These are phyloP conservation scores for Golubevia sp. DNA, from an alignment of 1,284 basidiomycete genomes.

Conservation along the genomic window DNA sequence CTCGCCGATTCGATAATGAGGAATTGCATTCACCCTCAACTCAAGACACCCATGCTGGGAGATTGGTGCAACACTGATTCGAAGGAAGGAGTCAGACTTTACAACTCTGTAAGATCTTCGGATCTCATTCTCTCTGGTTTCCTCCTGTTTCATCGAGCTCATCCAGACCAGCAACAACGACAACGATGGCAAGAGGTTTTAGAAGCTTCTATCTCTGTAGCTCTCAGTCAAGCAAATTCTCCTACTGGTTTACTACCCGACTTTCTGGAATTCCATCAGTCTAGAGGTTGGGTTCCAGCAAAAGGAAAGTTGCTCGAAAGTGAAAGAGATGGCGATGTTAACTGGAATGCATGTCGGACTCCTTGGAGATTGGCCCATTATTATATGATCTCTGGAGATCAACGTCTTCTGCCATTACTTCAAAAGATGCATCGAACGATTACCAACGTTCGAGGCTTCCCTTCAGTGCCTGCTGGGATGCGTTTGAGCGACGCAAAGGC, in stretches of 20 bases:
- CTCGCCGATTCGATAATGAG: slow-evolving; percentile 21
- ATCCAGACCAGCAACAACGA: slow-evolving; percentile 18
- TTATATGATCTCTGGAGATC: slow-evolving; percentile 36
- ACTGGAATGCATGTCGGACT: slow-evolving; percentile 53
- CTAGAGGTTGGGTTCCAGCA: slow-evolving; percentile 19
- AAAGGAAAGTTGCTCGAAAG: slow-evolving; percentile 35
- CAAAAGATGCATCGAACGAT: slow-evolving; percentile 28
- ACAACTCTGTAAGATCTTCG: slow-evolving; percentile 33
- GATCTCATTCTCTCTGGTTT: slow-evolving; percentile 48
- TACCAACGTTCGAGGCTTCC: slow-evolving; percentile 19
- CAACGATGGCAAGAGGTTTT: slow-evolving; percentile 34
- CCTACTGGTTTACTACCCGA: slow-evolving; percentile 36
- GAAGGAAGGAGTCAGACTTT: slow-evolving; percentile 12
- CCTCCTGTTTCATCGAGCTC: slow-evolving; percentile 28
- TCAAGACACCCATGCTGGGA: slow-evolving; percentile 39
- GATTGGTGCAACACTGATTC: slow-evolving; percentile 27
- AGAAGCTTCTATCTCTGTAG: slow-evolving; percentile 24
- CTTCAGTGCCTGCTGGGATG: slow-evolving; percentile 38
- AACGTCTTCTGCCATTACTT: slow-evolving; percentile 30
- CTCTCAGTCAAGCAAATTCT: slow-evolving; percentile 6
- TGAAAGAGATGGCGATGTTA: slow-evolving; percentile 38
- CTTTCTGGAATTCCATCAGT: slow-evolving; percentile 23
- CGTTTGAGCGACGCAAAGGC: slow-evolving; percentile 16
- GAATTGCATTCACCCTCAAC: slow-evolving; percentile 29
- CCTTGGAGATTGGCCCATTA: slow-evolving; percentile 50